phyloP scores from a whole-genome alignment of 176 grass and related monocot genomes.

The Oryza meridionalis region DNA sequence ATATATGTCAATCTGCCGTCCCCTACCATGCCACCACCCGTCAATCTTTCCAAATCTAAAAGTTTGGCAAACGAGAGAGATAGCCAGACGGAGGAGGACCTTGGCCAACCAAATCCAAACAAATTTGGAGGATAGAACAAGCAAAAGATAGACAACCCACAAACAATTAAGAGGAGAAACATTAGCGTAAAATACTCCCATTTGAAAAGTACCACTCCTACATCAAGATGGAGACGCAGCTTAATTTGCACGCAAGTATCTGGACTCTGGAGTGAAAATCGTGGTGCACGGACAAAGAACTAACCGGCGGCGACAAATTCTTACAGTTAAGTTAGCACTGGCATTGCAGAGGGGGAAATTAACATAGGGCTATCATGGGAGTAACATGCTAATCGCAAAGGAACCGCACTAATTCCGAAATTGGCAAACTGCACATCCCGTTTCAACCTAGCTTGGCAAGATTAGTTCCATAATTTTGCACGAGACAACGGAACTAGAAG shows the following conservation, averaged over 20 bases:
- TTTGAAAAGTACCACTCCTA: not conserved
- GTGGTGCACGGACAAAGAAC: not conserved
- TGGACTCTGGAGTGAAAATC: not conserved
- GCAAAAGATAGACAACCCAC: constrained; percentile 7
- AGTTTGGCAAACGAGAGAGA: constrained; percentile 43
- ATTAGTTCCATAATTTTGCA: not conserved
- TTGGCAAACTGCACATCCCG: not conserved
- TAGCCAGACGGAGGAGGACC: constrained; percentile 13
- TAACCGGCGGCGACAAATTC: not conserved
- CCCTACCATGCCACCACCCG: constrained; percentile 31
- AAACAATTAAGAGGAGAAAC: not conserved
- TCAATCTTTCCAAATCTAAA: constrained; percentile 46
- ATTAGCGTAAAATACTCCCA: not conserved
- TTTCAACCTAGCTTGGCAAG: not conserved
- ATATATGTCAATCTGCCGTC: constrained; percentile 41
- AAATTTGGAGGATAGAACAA: constrained; percentile 25
- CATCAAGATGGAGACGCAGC: not conserved
- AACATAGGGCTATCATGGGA: not conserved
- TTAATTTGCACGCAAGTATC: not conserved
- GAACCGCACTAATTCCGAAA: not conserved
- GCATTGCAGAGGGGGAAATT: not conserved
- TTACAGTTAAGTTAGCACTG: not conserved
- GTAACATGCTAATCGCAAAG: not conserved
- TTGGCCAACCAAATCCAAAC: constrained; percentile 46
- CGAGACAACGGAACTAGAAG: not conserved